Base-by-base conservation (phyloP, 495 filamentous ascomycete species). In the Pseudotulostoma volvatum region DNA sequence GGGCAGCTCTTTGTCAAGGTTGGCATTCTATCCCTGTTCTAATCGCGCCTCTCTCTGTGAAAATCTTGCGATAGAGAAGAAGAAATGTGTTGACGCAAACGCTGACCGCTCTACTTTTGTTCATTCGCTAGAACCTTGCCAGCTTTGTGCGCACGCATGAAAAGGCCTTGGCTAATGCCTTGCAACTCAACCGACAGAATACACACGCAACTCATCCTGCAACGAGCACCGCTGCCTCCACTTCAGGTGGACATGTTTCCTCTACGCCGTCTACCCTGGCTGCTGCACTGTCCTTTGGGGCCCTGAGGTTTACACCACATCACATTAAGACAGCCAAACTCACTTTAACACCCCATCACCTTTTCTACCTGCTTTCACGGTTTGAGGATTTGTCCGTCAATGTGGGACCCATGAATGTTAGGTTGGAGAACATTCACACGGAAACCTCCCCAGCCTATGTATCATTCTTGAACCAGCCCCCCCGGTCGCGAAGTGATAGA, bases 61-160 rank as follows among this genome's bases (percentile, higher is more conserved):
- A n/a, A n/a, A n/a, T n/a, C n/a, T n/a, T n/a, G n/a, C n/a, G n/a
- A n/a, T n/a, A n/a, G n/a, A n/a, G n/a, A n/a, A n/a, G n/a, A n/a
- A n/a, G n/a, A n/a, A n/a, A n/a, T n/a, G n/a, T n/a, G n/a, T 28
- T 28, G 11, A 11, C 2, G 17, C 28, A 7, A 11, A 18, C 36
- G n/a, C 36, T 23, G n/a, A 17, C n/a, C 19, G 7, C 11, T 5
- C 23, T 5, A 28, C 11, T 11, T 28, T 28, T 28, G 5, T 11
- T 28, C 23, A 11, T 28, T 37, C 31, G 16, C 16, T 44, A 94
- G 87, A 90, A 90, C 64, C 72, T 97, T 44, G 86, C 88, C 45
- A 79, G 77, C 56, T 96, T 93, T 62, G 85, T 97, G 54, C 83
- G 88, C 40, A 93, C 86, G 23, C 84, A 97, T 61, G 90, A 97